Conservation (phyloP, 495 filamentous ascomycete species). For the Pyronema omphalodes region DNA sequence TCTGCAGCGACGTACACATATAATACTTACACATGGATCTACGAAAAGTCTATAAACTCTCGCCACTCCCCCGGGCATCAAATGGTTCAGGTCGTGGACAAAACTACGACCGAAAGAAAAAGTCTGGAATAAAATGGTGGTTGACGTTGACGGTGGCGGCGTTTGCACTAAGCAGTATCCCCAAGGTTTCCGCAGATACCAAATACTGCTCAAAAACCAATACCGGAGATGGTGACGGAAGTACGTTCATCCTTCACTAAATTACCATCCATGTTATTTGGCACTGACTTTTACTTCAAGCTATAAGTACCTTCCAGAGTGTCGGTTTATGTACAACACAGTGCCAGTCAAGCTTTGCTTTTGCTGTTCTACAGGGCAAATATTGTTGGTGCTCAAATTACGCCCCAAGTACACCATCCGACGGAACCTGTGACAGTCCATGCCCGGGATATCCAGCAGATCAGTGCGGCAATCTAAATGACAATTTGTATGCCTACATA, state of each 20-base stretch:
- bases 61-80: too few relatives aligned
- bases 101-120: constrained; percentile 19
- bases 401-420: constrained; percentile 32
- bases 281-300: constrained; percentile 10
- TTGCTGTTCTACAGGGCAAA: constrained; percentile 44
- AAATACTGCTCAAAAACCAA: constrained; percentile 18
- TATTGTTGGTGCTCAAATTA: constrained; percentile 65
- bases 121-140: constrained; percentile 8
- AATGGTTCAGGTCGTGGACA: constrained; percentile 3
- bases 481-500: constrained; percentile 44
- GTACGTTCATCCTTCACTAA: constrained; percentile 2
- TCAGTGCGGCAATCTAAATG: constrained; percentile 38
- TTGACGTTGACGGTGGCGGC: constrained; percentile 7
- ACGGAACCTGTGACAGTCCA: constrained; percentile 31
- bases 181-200: constrained; percentile 9
- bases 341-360: constrained; percentile 37
- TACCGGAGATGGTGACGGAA: constrained; percentile 6
- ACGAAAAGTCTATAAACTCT: too few relatives aligned
- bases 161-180: constrained; percentile 7
- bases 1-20: too few relatives aligned
- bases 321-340: constrained; percentile 40
- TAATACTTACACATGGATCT: too few relatives aligned
- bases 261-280: not conserved
- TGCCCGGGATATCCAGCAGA: constrained; percentile 55
- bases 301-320: constrained; percentile 39